phyloP scores from a whole-genome alignment of 768 basidiomycete genomes.

The Krasilnikovozyma curviuscula region DNA sequence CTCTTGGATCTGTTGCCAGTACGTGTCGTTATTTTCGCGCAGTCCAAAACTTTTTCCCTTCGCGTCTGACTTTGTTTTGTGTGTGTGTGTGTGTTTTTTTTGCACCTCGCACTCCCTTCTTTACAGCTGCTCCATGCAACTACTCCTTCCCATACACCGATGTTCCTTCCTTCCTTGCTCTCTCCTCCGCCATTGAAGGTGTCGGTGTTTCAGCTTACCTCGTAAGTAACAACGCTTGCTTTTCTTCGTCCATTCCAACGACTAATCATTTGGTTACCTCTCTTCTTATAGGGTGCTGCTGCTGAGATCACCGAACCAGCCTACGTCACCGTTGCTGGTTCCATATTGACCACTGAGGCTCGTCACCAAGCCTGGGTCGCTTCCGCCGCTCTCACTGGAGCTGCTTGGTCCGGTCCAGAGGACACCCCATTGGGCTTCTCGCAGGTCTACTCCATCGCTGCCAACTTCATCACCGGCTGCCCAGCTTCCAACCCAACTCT shows the following conservation, averaged over 20 bases:
- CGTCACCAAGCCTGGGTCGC: conserved; percentile 47
- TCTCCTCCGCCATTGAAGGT: conserved; percentile 38
- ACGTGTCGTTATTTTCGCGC: conserved; percentile 29
- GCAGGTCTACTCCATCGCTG: conserved; percentile 35
- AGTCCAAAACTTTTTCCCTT: not conserved
- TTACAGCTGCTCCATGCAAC: conserved; percentile 30
- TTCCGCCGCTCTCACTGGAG: conserved; percentile 32
- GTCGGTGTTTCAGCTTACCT: conserved; percentile 40
- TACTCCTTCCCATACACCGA: conserved; percentile 40
- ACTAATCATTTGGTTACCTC: too few relatives aligned
- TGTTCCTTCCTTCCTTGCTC: conserved; percentile 33
- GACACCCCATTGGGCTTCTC: conserved; percentile 33
- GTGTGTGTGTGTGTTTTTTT: not conserved
- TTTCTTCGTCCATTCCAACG: too few relatives aligned
- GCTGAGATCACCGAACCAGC: conserved; percentile 7
- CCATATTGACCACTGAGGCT: conserved; percentile 43
- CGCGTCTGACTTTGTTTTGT: not conserved
- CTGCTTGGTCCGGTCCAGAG: conserved; percentile 42
- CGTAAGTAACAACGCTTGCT: too few relatives aligned
- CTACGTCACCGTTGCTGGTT: conserved; percentile 33
- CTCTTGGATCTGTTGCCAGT: conserved; percentile 32
- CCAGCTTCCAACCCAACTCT: conserved; percentile 25
- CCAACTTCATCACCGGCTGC: conserved; percentile 34
- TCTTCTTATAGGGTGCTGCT: too few relatives aligned
- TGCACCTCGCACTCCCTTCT: not conserved